Base-by-base conservation (phyloP, 202 grass and related monocot species). In the Musa balbisiana region DNA sequence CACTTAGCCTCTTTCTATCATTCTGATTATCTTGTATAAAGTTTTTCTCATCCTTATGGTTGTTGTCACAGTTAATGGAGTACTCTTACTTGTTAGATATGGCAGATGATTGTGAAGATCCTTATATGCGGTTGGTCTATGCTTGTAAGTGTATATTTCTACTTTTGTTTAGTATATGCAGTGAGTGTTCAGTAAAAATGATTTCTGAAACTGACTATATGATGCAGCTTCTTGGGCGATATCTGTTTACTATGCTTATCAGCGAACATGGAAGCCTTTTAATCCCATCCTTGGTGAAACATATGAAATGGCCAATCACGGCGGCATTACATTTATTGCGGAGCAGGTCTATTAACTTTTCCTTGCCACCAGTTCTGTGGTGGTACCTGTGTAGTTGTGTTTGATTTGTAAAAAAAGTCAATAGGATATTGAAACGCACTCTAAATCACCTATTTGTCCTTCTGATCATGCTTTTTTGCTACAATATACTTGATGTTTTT, bases 241-340 rank as follows among this genome's bases (percentile, higher is more conserved):
- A 81, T 99, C 96, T 2, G 83, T 78, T 74, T 95, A 99, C 71
- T 90, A 79, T 75, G 82, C 80, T 9, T 88, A 82, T 76, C 91
- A 99, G 10, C 89, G 96, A 68, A 49, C 91, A 19, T 99, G 96
- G 96, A 99, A 99, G 66, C 96, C 96, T 71, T 95, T 99, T 74
- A 99, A 99, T 85, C 91, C 96, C 0, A 99, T 95, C 78, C 87
- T 99, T 23, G 96, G 96, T 83, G 96, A 99, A 66, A 99, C 96
- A 11, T 99, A 87, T 77, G 96, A 99, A 79, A 75, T 99, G 89
- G 85, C 84, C 75, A 95, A 95, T 75, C 95, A 99, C 73, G 58
- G 87, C 58, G 91, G 96, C 21, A 82, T 99, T 51, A 79, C 85
- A 51, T 99, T 99, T 81, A 87, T 99, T 60, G 79, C 89, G 53